Base-by-base conservation (phyloP, 2,329 filamentous ascomycete species). In the Neurospora sp. region DNA sequence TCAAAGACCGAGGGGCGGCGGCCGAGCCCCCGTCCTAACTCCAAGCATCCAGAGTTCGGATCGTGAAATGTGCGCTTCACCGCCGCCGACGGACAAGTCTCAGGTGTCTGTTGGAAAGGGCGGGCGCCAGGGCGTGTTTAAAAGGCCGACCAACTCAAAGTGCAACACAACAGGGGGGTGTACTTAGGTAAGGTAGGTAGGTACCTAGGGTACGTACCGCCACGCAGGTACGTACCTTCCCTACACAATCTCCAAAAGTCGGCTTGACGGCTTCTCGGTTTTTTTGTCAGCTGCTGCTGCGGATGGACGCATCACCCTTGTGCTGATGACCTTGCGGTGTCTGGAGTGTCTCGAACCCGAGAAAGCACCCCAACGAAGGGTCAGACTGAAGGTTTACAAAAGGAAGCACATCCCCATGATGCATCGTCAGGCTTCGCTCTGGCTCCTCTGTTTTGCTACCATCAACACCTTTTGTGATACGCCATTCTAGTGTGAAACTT, bases 231-330 rank as follows among this genome's bases (percentile, higher is more conserved):
- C 52, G 52, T 62, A 62, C 52, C 28, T 33, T 33, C 0, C 28
- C 5, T 33, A 36, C 33, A 33, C 52, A 33, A 17, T 62, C 66
- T 41, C 10, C 33, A 41, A 57, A 66, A 41, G 65, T 66, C 66
- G 43, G 70, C 69, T 69, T 71, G 70, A 74, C 72, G 74, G 74
- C 71, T 67, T 74, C 71, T 73, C 71, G 72, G 68, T 71, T 74
- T 74, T 74, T 74, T 75, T 74, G 74, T 75, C 74, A 75, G 74
- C 74, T 75, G 74, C 74, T 73, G 74, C 74, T 73, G 74, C 71
- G 72, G 71, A 75, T 74, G 68, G 73, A 75, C 70, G 73, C 74
- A 75, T 57, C 23, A 74, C 69, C 72, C 73, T 62, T 72, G 74
- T 69, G 70, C 74, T 72, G 74, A 74, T 75, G 74, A 75, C 74